Evolutionary conservation across 1,284 basidiomycete species (phyloP).

Genomic region (Heliocybe sulcata): DNA sequence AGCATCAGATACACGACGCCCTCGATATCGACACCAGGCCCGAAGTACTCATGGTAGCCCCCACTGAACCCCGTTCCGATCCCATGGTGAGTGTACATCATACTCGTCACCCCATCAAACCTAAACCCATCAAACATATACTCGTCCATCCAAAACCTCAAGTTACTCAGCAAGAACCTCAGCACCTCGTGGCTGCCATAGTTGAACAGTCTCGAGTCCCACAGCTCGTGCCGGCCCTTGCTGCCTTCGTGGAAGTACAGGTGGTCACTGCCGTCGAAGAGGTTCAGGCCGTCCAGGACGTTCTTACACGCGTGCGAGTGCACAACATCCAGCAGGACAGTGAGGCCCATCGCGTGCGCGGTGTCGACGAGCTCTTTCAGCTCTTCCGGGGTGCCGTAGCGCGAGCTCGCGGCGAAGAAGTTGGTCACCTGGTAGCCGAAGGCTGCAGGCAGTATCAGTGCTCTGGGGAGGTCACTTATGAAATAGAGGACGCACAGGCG

Average conservation of each 20-base stretch:
- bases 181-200: conserved; percentile 93
- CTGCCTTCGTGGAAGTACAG: conserved; percentile 93
- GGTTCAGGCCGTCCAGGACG: conserved; percentile 90
- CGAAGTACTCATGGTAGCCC: conserved; percentile 98
- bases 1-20: conserved; percentile 96
- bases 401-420: conserved; percentile 96
- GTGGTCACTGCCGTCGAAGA: conserved; percentile 95
- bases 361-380: conserved; percentile 94
- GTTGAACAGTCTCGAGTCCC: conserved; percentile 97
- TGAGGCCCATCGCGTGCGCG: conserved; percentile 89
- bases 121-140: conserved; percentile 97
- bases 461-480: background rate
- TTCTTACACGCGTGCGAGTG: conserved; percentile 99
- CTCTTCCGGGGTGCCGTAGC: conserved; percentile 93
- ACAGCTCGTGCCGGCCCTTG: conserved; percentile 90
- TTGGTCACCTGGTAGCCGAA: conserved; percentile 98
- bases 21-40: conserved; percentile 77
- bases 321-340: conserved; percentile 92
- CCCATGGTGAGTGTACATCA: conserved; percentile 98
- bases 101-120: conserved; percentile 97
- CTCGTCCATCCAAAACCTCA: conserved; percentile 94
- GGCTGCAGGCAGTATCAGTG: conserved; percentile 34
- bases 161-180: conserved; percentile 90
- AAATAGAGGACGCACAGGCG: conserved; percentile 59
- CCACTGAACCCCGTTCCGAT: conserved; percentile 97